Evolutionary conservation across 306 rosid genomes (phyloP).

Genomic region (Corylus heterophylla): DNA sequence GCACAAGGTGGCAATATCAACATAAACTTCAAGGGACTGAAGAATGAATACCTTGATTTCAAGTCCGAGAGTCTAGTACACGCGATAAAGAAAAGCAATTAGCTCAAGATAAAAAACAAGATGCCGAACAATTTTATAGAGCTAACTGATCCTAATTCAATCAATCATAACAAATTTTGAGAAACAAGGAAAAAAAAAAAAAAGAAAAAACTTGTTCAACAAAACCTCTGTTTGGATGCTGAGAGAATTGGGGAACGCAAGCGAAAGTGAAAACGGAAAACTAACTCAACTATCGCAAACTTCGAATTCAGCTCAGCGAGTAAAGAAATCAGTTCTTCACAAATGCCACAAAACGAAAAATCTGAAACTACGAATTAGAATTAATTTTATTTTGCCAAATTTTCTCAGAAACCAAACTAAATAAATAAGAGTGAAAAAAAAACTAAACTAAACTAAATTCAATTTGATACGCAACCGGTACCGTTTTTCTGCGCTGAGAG

Average conservation of each 20-base stretch:
- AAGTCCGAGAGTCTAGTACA: conserved; percentile 37
- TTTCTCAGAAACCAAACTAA: conserved; percentile 8
- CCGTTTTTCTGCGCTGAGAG: conserved; percentile 21
- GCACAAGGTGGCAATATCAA: conserved; percentile 4
- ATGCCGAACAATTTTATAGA: conserved; percentile 2
- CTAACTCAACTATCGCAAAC: background rate
- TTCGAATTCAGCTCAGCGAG: background rate
- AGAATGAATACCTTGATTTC: conserved; percentile 27
- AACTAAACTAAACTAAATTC: too few species aligned
- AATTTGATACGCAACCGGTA: background rate
- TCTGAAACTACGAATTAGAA: background rate
- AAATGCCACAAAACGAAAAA: too few species aligned
- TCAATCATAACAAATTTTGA: too few species aligned
- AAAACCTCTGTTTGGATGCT: background rate
- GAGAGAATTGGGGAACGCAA: background rate
- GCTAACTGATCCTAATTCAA: background rate
- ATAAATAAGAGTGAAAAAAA: background rate
- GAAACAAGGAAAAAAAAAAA: too few species aligned
- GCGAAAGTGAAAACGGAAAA: background rate
- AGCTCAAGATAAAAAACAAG: conserved; percentile 8
- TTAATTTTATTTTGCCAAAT: background rate
- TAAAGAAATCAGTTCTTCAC: background rate
- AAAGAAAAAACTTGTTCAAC: background rate
- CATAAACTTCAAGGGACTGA: background rate
- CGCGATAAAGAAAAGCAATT: background rate